Base-by-base conservation (phyloP, 208 protist species). In the Acanthamoeba royreba region DNA sequence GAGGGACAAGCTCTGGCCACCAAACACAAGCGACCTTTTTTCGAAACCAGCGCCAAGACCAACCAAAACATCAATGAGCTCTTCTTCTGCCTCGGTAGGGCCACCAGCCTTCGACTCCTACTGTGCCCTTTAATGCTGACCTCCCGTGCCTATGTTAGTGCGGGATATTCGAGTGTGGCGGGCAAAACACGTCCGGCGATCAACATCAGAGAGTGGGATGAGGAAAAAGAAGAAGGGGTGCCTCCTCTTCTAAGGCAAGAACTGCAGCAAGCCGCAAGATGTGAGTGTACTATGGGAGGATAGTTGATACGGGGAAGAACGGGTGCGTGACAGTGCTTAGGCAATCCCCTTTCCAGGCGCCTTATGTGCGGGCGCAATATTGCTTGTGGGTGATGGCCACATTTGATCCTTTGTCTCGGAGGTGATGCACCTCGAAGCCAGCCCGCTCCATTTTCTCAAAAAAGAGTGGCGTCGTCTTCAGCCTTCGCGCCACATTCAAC, bases 21-120 rank as follows among this genome's bases (percentile, higher is more conserved):
- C 5, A 79, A 94, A 79, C 89, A 88, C 88, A 53, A 69, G 42
- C 46, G 25, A 17, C 1, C 43, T 0, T 95, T 94, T 55, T 55
- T 96, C 28, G 95, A 96, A 81, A 77, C 94, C 85, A 88, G 47
- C 74, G 95, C 95, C 17, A 96, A 96, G 53, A 86, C 38, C 31
- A 52, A 74, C 33, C 40, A 87, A 28, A 95, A 94, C 40, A 79
- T 96, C 89, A 93, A 94, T 0, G 93, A 96, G 1, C 58, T 81
- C 52, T 96, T 96, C 92, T 87, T 96, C 35, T 47, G 38, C 38
- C 69, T 79, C 28, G 69, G 69, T 79, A 79, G 2, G 19, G 19
- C 25, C 7, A n/a, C 53, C 25, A 33, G 53, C 53, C 49, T 19
- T 55, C 49, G 9, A 25, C 49, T 55, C 49, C 13, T 55, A 9